Percentiles rank a stretch among this genome's conserved stretches.
phyloP scores from a whole-genome alignment of 2,329 filamentous ascomycete genomes.

The Biscogniauxia sp. region DNA sequence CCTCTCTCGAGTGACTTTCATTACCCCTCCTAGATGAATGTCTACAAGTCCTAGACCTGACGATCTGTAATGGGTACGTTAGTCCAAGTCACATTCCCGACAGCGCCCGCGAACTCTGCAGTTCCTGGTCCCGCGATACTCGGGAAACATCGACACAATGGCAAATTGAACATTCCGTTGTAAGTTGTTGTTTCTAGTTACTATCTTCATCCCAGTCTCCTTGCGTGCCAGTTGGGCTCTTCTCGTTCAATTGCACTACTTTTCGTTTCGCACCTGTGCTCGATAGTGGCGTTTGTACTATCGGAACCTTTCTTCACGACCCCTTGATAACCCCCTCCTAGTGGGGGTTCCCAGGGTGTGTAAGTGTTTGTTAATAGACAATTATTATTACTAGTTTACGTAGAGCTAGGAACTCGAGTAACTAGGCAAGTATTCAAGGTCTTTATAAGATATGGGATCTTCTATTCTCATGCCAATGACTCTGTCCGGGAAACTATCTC shows the following conservation, averaged over 20 bases:
- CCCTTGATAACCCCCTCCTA: conserved; percentile 28
- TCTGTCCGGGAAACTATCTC: conserved; percentile 22
- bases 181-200: conserved; percentile 27
- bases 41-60: conserved; percentile 26
- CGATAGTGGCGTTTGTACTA: conserved; percentile 27
- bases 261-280: conserved; percentile 15
- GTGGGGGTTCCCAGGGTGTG: conserved; percentile 23
- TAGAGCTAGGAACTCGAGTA: conserved; percentile 13
- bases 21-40: conserved; percentile 25
- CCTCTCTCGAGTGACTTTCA: conserved; percentile 23
- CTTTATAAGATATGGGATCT: conserved; percentile 34
- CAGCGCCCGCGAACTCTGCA: conserved; percentile 9
- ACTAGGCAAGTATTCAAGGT: conserved; percentile 12
- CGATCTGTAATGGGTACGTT: conserved; percentile 30
- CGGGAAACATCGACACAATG: conserved; percentile 15
- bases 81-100: conserved; percentile 34
- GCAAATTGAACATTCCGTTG: conserved; percentile 34
- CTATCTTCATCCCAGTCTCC: conserved; percentile 25
- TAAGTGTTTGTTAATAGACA: conserved; percentile 23
- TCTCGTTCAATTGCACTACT: conserved; percentile 7
- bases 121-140: conserved; percentile 16
- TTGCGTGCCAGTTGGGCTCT: conserved; percentile 29
- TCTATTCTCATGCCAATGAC: conserved; percentile 32
- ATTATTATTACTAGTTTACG: conserved; percentile 22
- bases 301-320: conserved; percentile 27